Conservation (phyloP, 805 yeast species). For the Priceomyces fermenticarens region DNA sequence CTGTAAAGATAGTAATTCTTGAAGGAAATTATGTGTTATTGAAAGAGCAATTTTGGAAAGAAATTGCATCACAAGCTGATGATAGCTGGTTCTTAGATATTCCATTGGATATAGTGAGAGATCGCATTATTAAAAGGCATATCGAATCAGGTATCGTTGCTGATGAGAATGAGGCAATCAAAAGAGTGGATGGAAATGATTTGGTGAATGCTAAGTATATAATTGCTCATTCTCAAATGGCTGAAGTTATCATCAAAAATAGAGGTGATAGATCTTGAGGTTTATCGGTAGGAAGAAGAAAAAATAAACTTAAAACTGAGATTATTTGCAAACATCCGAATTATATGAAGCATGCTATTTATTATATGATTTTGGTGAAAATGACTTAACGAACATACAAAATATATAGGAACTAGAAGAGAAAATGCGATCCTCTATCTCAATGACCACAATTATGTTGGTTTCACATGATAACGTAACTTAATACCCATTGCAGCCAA, state of each 20-base stretch:
- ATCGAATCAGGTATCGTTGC: constrained; percentile 51
- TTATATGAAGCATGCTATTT: neutral
- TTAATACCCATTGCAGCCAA: constrained; percentile 97
- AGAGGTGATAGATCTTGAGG: neutral
- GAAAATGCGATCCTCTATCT: too few species aligned
- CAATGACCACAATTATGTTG: constrained; percentile 18
- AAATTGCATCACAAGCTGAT: constrained; percentile 36
- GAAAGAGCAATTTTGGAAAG: constrained; percentile 56
- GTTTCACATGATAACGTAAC: constrained; percentile 84
- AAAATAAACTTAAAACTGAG: neutral
- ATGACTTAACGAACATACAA: constrained; percentile 1
- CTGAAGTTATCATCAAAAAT: constrained; percentile 12
- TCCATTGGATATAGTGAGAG: constrained; percentile 42
- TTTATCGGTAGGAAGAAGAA: neutral
- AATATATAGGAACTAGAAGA: neutral
- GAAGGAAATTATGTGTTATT: constrained; percentile 77
- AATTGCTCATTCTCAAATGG: constrained; percentile 15
- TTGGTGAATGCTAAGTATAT: constrained; percentile 56
- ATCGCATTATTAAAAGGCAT: constrained; percentile 68
- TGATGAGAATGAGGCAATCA: constrained; percentile 47
- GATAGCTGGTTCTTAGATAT: constrained; percentile 54
- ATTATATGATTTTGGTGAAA: neutral
- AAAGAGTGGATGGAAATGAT: constrained; percentile 56
- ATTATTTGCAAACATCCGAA: neutral
- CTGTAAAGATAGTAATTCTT: constrained; percentile 54